These are phyloP conservation scores for Boletellus sp. DNA, from an alignment of 768 basidiomycete species.

Conservation along the genomic window DNA sequence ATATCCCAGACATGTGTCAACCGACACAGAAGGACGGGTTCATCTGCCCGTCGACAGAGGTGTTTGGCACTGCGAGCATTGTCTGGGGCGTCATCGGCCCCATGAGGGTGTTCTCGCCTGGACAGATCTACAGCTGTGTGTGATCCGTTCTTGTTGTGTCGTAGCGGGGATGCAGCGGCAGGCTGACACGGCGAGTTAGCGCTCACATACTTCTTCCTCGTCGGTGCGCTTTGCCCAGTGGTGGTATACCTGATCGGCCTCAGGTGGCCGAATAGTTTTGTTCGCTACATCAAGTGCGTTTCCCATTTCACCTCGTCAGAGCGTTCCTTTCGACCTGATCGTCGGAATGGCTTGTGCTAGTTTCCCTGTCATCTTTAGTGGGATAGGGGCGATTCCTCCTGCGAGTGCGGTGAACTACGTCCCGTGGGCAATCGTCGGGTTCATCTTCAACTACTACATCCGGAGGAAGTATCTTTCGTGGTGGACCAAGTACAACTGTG, in stretches of 20 bases:
- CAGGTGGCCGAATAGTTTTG: slow-evolving; percentile 59
- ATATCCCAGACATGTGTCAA: slow-evolving; percentile 36
- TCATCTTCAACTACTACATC: slow-evolving; percentile 61
- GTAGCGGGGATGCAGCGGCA: neutral
- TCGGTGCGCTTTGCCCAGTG: slow-evolving; percentile 62
- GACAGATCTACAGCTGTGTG: slow-evolving; percentile 54
- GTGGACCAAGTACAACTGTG: slow-evolving; percentile 58
- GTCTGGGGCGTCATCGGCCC: slow-evolving; percentile 86
- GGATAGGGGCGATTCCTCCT: slow-evolving; percentile 59
- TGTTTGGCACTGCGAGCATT: slow-evolving; percentile 77
- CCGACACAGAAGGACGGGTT: slow-evolving; percentile 44
- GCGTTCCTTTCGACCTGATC: neutral
- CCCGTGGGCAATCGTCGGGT: slow-evolving; percentile 62
- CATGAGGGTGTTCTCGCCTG: slow-evolving; percentile 60
- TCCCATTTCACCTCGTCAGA: neutral
- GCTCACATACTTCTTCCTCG: slow-evolving; percentile 74
- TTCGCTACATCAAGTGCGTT: slow-evolving; percentile 62
- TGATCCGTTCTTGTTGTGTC: neutral
- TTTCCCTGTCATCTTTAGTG: slow-evolving; percentile 50
- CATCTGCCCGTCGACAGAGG: slow-evolving; percentile 65
- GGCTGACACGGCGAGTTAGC: slow-evolving; percentile 9
- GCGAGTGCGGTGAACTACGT: slow-evolving; percentile 66
- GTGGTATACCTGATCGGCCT: slow-evolving; percentile 50
- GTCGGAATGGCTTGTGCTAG: slow-evolving; percentile 23
- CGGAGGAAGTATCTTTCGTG: slow-evolving; percentile 59